Conservation (phyloP, 1,284 basidiomycete species). For the Baeospora myosura region DNA sequence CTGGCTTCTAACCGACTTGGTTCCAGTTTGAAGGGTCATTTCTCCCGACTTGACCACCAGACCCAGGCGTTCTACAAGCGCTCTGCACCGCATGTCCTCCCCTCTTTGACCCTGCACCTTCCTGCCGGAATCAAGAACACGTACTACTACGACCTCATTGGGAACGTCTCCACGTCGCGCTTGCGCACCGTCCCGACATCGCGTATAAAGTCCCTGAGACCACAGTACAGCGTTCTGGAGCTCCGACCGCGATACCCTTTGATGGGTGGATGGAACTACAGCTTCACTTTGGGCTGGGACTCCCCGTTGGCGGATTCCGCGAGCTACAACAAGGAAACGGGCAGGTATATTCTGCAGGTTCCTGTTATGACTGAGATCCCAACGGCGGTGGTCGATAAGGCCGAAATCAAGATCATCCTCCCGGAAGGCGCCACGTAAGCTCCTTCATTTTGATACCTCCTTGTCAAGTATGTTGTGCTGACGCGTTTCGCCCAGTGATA, state of each 20-base stretch:
- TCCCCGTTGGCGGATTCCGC: conserved; percentile 72
- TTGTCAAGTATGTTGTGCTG: background rate
- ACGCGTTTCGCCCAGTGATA: conserved; percentile 46
- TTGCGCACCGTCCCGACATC: conserved; percentile 65
- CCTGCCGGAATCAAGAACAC: conserved; percentile 75
- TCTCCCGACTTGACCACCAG: conserved; percentile 89
- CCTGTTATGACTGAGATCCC: conserved; percentile 83
- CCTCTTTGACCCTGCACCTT: conserved; percentile 65
- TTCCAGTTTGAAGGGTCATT: conserved; percentile 85
- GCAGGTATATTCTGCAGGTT: conserved; percentile 69
- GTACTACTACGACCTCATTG: conserved; percentile 88
- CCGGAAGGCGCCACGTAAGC: conserved; percentile 92
- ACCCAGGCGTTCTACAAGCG: conserved; percentile 61
- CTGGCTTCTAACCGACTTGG: background rate
- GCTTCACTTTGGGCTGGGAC: conserved; percentile 91
- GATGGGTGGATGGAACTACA: conserved; percentile 97
- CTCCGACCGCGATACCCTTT: conserved; percentile 88
- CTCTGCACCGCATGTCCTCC: conserved; percentile 63
- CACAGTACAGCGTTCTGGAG: conserved; percentile 60
- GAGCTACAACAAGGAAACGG: conserved; percentile 49
- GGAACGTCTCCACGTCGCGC: conserved; percentile 93
- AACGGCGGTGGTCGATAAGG: conserved; percentile 78
- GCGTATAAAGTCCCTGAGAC: conserved; percentile 34
- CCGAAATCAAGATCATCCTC: conserved; percentile 73
- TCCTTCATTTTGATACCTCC: background rate